Base-by-base conservation (phyloP, 1,139 yeast species). In the Sugiyamaella japonica region DNA sequence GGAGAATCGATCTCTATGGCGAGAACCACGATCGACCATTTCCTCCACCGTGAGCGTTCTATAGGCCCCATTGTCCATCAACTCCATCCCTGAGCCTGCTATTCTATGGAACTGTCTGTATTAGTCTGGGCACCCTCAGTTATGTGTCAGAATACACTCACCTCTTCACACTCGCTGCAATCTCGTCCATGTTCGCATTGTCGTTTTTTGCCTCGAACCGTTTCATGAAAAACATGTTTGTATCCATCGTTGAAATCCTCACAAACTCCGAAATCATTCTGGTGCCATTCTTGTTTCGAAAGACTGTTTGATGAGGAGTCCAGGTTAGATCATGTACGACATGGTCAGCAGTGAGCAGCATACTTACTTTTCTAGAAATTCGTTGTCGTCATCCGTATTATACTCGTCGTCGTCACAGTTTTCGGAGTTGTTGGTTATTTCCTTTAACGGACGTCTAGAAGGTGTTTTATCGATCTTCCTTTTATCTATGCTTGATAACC, bases 101-200 rank as follows among this genome's bases (percentile, higher is more conserved):
- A 61, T 55, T 28, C 55, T 52, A 53, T 64, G 63, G 44, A 64
- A 67, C 58, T 59, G 17, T 16, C 45, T 29, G 28, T 7, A 29
- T 46, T 23, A 49, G 38, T 20, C 8, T 34, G 9, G 15, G n/a
- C 17, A 3, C 16, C 16, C 16, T 32, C 37, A 7, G 37, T 32
- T 6, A 34, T 29, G 23, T 13, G n/a, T 12, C 5, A 42, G 13
- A 15, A 23, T 23, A 50, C 16, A 46, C 52, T n/a, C 46, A 59
- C 59, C 53, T 59, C 58, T 34, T 56, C 43, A 50, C 72, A 69
- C 28, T 61, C 56, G 8, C 47, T 40, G 45, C 72, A 68, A 39
- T 63, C 65, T 6, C 55, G 28, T 10, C 71, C 71, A 42, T 66
- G 70, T 34, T 59, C 57, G 43, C 67, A 63, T n/a, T 58, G 56